phyloP scores from a whole-genome alignment of 106 monocot species.

The Xerophyta viscosa region DNA sequence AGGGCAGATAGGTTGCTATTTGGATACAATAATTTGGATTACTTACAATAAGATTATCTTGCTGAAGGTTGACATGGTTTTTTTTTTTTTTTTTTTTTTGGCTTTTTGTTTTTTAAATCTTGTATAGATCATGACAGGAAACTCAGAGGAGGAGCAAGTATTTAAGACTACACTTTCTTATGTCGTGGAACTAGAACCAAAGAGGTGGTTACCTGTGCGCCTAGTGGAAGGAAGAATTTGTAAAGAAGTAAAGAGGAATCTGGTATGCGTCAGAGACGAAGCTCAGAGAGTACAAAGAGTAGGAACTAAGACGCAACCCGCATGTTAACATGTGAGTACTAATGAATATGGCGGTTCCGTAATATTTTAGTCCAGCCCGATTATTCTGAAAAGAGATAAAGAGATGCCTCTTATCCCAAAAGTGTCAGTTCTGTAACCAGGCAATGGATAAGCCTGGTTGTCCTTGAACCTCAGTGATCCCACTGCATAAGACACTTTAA shows the following conservation, averaged over 20 bases:
- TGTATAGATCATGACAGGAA: not conserved
- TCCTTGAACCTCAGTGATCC: not conserved
- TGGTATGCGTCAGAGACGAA: conserved; percentile 54
- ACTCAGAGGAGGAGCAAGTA: conserved; percentile 9
- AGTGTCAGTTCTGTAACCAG: not conserved
- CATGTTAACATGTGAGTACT: not conserved
- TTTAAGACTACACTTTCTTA: conserved; percentile 54
- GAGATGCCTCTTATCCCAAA: not conserved
- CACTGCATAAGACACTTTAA: too few species aligned
- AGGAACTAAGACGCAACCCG: not conserved
- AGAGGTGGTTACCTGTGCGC: conserved; percentile 73
- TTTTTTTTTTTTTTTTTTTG: not conserved
- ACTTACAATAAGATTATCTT: not conserved
- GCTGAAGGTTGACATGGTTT: not conserved
- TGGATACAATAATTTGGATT: too few species aligned
- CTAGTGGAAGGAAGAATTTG: conserved; percentile 79
- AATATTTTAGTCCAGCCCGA: not conserved
- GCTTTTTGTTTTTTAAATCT: not conserved
- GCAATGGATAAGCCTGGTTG: not conserved
- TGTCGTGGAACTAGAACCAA: conserved; percentile 74
- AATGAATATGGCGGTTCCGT: not conserved
- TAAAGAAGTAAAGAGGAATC: conserved; percentile 65
- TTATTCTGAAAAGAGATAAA: not conserved
- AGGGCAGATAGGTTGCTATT: too few species aligned
- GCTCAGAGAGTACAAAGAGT: conserved; percentile 43